Percentiles rank a stretch among this genome's conserved stretches.
Evolutionary conservation across 2,329 filamentous ascomycete genomes (phyloP).

Genomic region (Cyphellophora europaea): DNA sequence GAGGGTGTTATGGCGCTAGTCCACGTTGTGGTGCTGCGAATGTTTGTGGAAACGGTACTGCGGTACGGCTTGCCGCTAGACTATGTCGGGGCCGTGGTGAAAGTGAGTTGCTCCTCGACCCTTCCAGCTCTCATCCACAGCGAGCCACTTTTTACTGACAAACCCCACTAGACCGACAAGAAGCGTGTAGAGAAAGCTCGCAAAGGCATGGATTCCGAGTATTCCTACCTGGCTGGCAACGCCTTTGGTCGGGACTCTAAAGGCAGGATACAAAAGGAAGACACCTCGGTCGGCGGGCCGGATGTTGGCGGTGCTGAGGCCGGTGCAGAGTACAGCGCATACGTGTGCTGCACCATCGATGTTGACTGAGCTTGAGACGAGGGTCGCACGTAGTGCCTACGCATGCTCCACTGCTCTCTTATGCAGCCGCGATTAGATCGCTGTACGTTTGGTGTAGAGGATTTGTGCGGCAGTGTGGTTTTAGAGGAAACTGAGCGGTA

Average conservation of each 20-base stretch:
- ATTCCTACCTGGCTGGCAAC: slow-evolving; percentile 89
- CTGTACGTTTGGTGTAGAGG: no score
- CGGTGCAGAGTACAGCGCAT: slow-evolving; percentile 81
- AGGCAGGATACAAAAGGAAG: slow-evolving; percentile 83
- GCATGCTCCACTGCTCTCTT: no score
- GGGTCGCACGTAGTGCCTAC: no score
- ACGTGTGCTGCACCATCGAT: slow-evolving; percentile 94
- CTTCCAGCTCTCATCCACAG: background rate
- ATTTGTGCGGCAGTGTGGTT: no score
- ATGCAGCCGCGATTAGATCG: no score
- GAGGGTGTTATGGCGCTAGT: slow-evolving; percentile 95
- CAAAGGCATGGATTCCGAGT: slow-evolving; percentile 68
- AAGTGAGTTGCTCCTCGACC: slow-evolving; percentile 54
- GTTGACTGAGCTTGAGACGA: slow-evolving; percentile 50
- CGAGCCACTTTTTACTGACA: no score
- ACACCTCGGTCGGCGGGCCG: slow-evolving; percentile 58
- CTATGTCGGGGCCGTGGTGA: slow-evolving; percentile 74
- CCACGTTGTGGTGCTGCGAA: slow-evolving; percentile 78
- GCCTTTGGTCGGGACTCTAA: slow-evolving; percentile 91
- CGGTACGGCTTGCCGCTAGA: slow-evolving; percentile 87
- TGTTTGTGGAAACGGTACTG: slow-evolving; percentile 97
- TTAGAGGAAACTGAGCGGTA: no score
- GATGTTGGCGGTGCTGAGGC: slow-evolving; percentile 57
- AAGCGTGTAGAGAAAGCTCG: slow-evolving; percentile 75
- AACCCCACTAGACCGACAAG: slow-evolving; percentile 47